Evolutionary conservation across 116 monocot species (phyloP).

Genomic region (Iris pallida): DNA sequence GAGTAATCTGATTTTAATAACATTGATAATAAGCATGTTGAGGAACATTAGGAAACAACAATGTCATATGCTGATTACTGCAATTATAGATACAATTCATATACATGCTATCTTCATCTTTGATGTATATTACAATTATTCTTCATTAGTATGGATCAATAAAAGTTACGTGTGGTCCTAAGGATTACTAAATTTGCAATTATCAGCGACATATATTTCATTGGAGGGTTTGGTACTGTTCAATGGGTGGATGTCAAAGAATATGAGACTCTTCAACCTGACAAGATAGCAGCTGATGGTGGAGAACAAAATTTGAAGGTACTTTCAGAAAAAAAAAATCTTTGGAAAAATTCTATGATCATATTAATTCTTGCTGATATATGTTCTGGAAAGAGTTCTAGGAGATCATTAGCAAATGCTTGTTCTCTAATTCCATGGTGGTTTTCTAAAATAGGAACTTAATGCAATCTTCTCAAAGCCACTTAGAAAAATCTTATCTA

Average conservation of each 20-base stretch:
- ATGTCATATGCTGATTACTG: too few species aligned
- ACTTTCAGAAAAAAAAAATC: not conserved
- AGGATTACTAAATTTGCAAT: not conserved
- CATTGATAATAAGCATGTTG: too few species aligned
- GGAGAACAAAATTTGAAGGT: slow-evolving; percentile 92
- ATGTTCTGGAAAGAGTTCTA: too few species aligned
- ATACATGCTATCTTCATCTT: too few species aligned
- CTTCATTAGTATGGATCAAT: too few species aligned
- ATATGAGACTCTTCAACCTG: slow-evolving; percentile 70
- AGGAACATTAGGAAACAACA: too few species aligned
- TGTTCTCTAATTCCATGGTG: not conserved
- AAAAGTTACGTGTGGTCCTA: too few species aligned
- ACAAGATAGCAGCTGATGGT: slow-evolving; percentile 85
- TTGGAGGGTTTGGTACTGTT: slow-evolving; percentile 97
- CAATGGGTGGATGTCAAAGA: slow-evolving; percentile 92
- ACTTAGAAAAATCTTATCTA: slow-evolving; percentile 64
- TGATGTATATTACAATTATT: too few species aligned
- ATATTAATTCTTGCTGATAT: too few species aligned
- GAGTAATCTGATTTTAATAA: too few species aligned
- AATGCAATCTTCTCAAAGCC: slow-evolving; percentile 88
- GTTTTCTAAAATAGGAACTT: slow-evolving; percentile 54
- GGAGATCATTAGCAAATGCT: not conserved
- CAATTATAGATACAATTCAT: too few species aligned
- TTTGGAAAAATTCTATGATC: too few species aligned
- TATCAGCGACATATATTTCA: slow-evolving; percentile 86